phyloP scores from a whole-genome alignment of 768 basidiomycete genomes.

The Leccinellum luteum region DNA sequence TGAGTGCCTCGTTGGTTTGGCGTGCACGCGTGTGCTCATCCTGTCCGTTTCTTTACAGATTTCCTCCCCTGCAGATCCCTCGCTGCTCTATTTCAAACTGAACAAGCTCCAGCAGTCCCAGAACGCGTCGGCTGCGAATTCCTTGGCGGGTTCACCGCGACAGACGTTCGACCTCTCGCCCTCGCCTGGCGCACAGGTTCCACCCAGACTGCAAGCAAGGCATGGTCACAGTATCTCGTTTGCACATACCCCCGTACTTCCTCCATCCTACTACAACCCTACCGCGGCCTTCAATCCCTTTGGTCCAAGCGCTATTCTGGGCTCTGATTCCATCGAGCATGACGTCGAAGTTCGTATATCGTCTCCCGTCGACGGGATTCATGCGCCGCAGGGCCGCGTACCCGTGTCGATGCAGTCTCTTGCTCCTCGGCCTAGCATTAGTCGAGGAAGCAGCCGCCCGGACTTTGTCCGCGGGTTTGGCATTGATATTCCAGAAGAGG shows the following conservation, averaged over 20 bases:
- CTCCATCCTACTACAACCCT: constrained; percentile 35
- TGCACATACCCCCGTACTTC: constrained; percentile 45
- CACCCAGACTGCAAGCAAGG: constrained; percentile 45
- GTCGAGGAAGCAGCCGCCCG: constrained; percentile 51
- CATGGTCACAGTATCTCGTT: constrained; percentile 78
- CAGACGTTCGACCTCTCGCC: constrained; percentile 51
- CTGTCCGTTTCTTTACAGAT: constrained; percentile 46
- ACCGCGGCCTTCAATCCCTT: constrained; percentile 60
- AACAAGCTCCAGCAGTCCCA: constrained; percentile 82
- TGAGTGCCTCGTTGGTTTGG: constrained; percentile 40
- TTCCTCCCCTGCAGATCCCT: constrained; percentile 88
- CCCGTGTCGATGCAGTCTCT: constrained; percentile 46
- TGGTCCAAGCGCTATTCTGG: constrained; percentile 53
- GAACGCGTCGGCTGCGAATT: constrained; percentile 46
- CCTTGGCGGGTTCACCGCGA: constrained; percentile 65
- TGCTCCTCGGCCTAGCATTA: constrained; percentile 38
- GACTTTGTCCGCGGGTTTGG: constrained; percentile 83
- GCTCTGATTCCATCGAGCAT: constrained; percentile 45
- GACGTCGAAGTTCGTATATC: constrained; percentile 23
- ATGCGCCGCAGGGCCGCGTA: constrained; percentile 56
- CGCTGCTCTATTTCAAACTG: constrained; percentile 75
- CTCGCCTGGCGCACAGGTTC: constrained; percentile 43
- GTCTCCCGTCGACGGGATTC: constrained; percentile 34
- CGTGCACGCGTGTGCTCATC: constrained; percentile 12
- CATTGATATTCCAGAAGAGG: constrained; percentile 74